Conservation (phyloP, 257 asterid species). For the Fraxinus pennsylvanica region DNA sequence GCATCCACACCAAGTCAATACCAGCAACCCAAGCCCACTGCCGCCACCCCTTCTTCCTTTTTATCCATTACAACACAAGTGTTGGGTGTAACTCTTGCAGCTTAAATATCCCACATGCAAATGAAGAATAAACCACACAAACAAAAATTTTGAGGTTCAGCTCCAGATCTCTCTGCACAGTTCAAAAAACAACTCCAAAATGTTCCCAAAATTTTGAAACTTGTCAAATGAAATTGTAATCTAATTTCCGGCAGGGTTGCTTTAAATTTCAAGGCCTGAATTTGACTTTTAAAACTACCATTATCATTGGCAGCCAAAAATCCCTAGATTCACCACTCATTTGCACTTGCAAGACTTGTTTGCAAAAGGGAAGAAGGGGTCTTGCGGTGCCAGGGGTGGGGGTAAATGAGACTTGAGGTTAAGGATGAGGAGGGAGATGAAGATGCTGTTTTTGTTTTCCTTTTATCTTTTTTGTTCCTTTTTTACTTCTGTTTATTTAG, state of each 20-base stretch:
- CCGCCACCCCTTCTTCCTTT: not conserved
- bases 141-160: not conserved
- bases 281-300: not conserved
- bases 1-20: not conserved
- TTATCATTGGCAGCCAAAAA: not conserved
- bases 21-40: not conserved
- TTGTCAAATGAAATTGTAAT: not conserved
- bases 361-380: not conserved
- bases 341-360: not conserved
- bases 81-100: not conserved
- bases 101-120: not conserved
- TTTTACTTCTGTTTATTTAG: not conserved
- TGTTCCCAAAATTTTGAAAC: not conserved
- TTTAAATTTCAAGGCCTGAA: slow-evolving; percentile 1
- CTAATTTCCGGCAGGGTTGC: slow-evolving; percentile 5
- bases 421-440: not conserved
- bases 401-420: not conserved
- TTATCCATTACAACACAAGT: not conserved
- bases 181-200: not conserved
- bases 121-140: not conserved
- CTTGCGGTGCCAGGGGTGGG: not conserved
- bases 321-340: not conserved
- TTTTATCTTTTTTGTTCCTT: not conserved
- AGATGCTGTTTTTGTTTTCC: not conserved
- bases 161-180: not conserved